Base-by-base conservation (phyloP, 768 basidiomycete genomes). In the Stropharia rugosoannulata region DNA sequence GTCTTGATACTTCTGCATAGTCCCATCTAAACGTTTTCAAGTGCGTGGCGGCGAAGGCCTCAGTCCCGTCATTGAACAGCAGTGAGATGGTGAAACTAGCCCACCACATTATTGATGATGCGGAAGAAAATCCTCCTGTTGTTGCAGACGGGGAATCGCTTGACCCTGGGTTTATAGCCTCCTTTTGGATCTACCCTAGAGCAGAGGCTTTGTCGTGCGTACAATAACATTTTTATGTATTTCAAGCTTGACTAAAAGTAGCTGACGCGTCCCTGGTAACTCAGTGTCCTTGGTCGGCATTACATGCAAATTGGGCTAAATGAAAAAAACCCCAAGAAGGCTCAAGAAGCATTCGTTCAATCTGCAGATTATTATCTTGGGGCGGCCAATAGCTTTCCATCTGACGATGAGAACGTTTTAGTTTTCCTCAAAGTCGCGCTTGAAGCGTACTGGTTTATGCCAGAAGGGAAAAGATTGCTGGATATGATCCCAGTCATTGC, bases 101-200 rank as follows among this genome's bases (percentile, higher is more conserved):
- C 11, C 64, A 64, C 11, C 66, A 73, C 18, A 51, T 75, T 4
- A 62, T 73, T 18, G 62, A 61, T 5, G 73, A 75, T 50, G 58
- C 62, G 1, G 69, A 72, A n/a, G 58, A 61, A 3, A 63, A 69
- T 50, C 65, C 65, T n/a, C 61, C 59, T 18, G 25, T 49, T 5
- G 36, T 42, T 18, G 39, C 38, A 35, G 9, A 47, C 47, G 22
- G 46, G 32, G 39, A 35, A 4, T 19, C 42, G 12, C 13, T 64
- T 3, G 69, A 73, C 52, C 58, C 66, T 8, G 74, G 69, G 1
- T 72, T 73, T 54, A 37, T 61, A n/a, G 56, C 61, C 22, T 70
- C 76, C 4, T 79, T 76, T 61, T 74, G 70, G 66, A 44, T 58
- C 16, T 75, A 75, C 58, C 73, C 73, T 2, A 59, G 64, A 29